Base-by-base conservation (phyloP, 148 eudicot genomes). In the Silene uniflora region DNA sequence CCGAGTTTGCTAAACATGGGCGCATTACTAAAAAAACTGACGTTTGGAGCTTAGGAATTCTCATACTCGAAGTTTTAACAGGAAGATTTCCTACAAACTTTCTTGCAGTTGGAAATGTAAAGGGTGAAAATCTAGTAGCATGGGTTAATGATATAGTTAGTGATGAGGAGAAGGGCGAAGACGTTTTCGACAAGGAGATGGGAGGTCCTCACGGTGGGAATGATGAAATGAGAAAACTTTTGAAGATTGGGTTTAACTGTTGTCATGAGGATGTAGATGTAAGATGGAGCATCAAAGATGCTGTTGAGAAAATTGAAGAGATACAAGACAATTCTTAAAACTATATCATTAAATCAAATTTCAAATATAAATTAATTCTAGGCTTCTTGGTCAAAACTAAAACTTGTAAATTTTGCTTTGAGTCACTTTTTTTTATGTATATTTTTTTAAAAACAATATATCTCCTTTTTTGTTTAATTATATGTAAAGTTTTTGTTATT, bases 1-100 rank as follows among this genome's bases (percentile, higher is more conserved):
- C 97, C 0, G 97, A 92, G 62, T 91, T 85, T n/a, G 62, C 83
- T 62, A 61, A 85, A 24, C 69, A 78, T 2, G 83, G 86, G 18
- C 88, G 83, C 18, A 69, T 83, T 64, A 80, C 86, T 0, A 85
- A 79, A 62, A 90, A 90, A 77, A 85, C 91, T 0, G 93, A 90
- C 44, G 91, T 90, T 32, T 90, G 93, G 93, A 86, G 88, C 71
- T 78, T 90, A 2, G 93, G 93, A 9, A 85, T 90, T 72, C 83
- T 90, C 27, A 88, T 90, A 69, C 64, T 90, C 14, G 93, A 90
- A 84, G 71, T 90, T 0, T 69, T 90, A 22, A 88, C 93, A 0
- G 93, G 93, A 5, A 88, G 77, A 75, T 88, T 86, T 61, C 91
- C 91, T 0, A 77, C 93, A 3, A 85, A 84, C 75, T 86, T 82